Evolutionary conservation across 2,329 filamentous ascomycete genomes (phyloP).

Genomic region (Ophiostoma perfectum): DNA sequence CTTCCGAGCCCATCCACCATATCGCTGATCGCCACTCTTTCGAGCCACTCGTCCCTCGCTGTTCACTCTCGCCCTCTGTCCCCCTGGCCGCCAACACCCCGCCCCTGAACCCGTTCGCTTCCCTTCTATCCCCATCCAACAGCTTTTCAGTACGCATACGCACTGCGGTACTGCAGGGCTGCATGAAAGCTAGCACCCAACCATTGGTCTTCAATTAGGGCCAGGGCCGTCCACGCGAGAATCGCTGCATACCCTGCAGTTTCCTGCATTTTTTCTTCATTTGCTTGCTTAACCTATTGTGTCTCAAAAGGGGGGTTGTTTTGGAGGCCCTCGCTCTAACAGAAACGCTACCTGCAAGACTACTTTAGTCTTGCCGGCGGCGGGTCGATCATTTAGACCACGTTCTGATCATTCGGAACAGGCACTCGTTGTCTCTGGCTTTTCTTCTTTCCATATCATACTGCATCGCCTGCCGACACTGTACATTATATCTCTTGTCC

Average conservation of each 20-base stretch:
- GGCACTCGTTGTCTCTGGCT: neutral
- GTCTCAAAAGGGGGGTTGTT: constrained; percentile 16
- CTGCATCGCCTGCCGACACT: neutral
- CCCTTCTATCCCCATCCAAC: neutral
- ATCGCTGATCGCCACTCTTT: constrained; percentile 1
- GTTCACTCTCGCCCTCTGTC: neutral
- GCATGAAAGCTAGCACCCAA: constrained; percentile 1
- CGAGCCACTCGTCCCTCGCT: neutral
- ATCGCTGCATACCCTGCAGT: neutral
- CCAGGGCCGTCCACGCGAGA: neutral
- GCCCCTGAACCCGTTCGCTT: neutral
- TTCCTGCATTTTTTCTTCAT: neutral
- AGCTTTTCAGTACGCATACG: neutral
- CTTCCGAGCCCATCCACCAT: constrained; percentile 1
- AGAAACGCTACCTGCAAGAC: constrained; percentile 18
- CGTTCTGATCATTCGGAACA: constrained; percentile 11
- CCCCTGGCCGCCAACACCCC: constrained; percentile 4
- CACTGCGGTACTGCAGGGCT: neutral
- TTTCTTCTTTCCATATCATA: constrained; percentile 8
- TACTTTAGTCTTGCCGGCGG: constrained; percentile 22
- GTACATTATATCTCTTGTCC: neutral
- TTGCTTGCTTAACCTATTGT: neutral
- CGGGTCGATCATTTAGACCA: constrained; percentile 21
- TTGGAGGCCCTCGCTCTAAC: constrained; percentile 16
- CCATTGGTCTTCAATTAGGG: neutral